Base-by-base conservation (phyloP, 257 asterid genomes). In the Solanum clarkiae region DNA sequence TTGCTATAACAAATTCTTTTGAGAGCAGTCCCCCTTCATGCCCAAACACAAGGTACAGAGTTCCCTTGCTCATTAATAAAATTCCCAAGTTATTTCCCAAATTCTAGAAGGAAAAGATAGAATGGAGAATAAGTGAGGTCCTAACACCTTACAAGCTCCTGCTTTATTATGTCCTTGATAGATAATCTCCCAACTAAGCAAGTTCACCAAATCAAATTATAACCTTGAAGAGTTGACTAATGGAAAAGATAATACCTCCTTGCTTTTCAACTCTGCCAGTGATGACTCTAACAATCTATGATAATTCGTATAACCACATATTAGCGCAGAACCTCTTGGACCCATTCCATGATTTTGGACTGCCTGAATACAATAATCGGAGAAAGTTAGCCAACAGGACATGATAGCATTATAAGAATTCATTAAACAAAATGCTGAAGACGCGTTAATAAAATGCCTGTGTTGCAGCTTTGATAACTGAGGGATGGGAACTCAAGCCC, bases 271-370 rank as follows among this genome's bases (percentile, higher is more conserved):
- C 74, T 88, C 91, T 2, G 98, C 99, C 87, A 97, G 88, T 5
- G 98, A 92, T 56, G 94, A 90, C 86, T 97, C 99, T 75, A 97
- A 90, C 72, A 88, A 74, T 86, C 99, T 93, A 86, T 97, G 99
- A 87, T 94, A 93, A 92, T 84, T 95, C 10, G 99, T 94, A 88
- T 96, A 95, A 47, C 99, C 99, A 88, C 97, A 95, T 65, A 97
- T 94, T 88, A 97, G 88, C 57, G 98, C 98, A 88, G 99, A 97
- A 80, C 99, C 99, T 90, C 98, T 90, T 51, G 98, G 98, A 66
- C 99, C 99, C 99, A 97, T 97, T 81, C 99, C 99, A 86, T 97
- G 96, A 79, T 91, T 92, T 83, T 82, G 91, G 86, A 93, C 98
- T 85, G 96, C 99, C 99, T 97, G 90, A 86, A 69, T 80, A 84